Conservation (phyloP, 23 red algal species). For the Pyropia yezoensis region DNA sequence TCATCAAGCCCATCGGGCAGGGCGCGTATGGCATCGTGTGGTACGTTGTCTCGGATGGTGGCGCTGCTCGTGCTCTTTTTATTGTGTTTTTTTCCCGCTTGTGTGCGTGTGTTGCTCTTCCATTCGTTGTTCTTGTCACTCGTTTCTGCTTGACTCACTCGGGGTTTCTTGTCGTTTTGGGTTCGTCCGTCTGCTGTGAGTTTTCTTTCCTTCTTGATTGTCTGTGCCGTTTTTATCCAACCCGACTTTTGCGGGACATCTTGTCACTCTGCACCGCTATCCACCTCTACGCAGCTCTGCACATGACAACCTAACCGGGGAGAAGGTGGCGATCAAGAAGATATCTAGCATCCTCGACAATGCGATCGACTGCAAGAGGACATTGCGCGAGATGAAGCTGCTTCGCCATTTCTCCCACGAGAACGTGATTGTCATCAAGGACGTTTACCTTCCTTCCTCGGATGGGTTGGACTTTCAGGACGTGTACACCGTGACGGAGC, state of each 20-base stretch:
- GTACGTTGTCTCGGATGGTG: too few species aligned
- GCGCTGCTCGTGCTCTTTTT: too few species aligned
- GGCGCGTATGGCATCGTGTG: constrained; percentile 97
- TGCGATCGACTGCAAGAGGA: constrained; percentile 67
- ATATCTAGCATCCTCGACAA: constrained; percentile 74
- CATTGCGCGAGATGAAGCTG: constrained; percentile 82
- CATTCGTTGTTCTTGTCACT: not conserved
- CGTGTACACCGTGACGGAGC: constrained; percentile 84
- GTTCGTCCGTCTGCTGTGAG: not conserved
- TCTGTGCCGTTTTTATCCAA: not conserved
- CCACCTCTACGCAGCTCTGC: constrained; percentile 4
- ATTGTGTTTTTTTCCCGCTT: too few species aligned
- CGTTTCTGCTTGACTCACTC: not conserved
- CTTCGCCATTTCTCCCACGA: constrained; percentile 85
- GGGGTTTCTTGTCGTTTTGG: not conserved
- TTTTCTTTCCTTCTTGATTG: not conserved
- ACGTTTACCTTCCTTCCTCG: constrained; percentile 64
- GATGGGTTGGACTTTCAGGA: constrained; percentile 56
- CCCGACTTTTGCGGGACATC: not conserved
- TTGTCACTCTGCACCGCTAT: not conserved
- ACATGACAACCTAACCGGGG: constrained; percentile 12
- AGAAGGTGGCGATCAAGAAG: constrained; percentile 85
- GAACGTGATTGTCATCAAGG: constrained; percentile 77
- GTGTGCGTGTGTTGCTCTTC: too few species aligned
- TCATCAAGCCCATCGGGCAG: constrained; percentile 71